Base-by-base conservation (phyloP, 306 rosid species). In the Psophocarpus tetragonolobus region DNA sequence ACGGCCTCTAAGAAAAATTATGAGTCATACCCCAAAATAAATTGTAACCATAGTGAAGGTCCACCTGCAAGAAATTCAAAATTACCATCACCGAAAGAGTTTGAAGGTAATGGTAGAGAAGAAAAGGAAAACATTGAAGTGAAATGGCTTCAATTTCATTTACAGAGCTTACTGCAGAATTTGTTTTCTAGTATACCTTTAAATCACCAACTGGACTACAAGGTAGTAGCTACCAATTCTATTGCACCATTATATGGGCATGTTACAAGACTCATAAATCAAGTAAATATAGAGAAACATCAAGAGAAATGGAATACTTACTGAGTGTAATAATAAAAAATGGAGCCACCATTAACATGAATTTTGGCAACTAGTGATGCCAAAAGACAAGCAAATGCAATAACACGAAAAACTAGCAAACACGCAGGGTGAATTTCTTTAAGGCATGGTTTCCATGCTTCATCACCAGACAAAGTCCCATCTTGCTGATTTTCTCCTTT, bases 391-490 rank as follows among this genome's bases (percentile, higher is more conserved):
- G 57, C 61, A 75, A 87, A 90, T 5, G 97, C 87, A 71, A 70
- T 27, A 53, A 89, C 57, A 23, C 97, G 87, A 74, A 80, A 90
- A 82, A 26, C 84, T 85, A 93, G 83, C 82, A 93, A 68, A 87
- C 90, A 88, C 58, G 81, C 15, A 6, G 98, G 96, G 60, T 91
- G 93, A 76, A 93, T 85, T 27, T 61, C 82, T 54, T 83, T 80
- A 73, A 93, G 79, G 83, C 96, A 91, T 44, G 96, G 96, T 75
- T 85, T 91, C 96, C 97, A 90, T 42, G 85, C 84, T 83, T 91
- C 89, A 81, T 80, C 83, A 35, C 87, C 83, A 23, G 63, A 30
- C 18, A 71, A 63, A 71, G 51, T 64, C 76, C 24, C 41, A 10
- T 77, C 86, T 73, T 54, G 87, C 60, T 42, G 85, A 84, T 68